Evolutionary conservation across 768 basidiomycete species (phyloP).

Genomic region (Gyrodon lividus): DNA sequence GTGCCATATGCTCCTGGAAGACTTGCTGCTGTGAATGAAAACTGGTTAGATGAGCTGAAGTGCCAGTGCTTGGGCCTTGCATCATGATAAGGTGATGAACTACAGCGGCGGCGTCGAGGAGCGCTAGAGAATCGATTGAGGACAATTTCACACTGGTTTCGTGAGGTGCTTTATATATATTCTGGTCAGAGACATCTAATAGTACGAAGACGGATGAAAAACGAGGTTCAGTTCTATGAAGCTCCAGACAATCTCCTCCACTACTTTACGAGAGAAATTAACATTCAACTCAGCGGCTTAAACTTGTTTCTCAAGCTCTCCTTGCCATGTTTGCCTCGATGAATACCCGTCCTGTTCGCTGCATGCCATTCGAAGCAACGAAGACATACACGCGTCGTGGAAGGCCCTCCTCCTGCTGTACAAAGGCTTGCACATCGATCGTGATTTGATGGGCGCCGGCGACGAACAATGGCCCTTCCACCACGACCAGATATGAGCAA

Average conservation of each 20-base stretch:
- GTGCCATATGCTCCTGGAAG: conserved; percentile 17
- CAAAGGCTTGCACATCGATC: conserved; percentile 17
- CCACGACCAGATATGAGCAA: conserved; percentile 4
- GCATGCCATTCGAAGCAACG: conserved; percentile 14
- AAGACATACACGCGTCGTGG: conserved; percentile 15
- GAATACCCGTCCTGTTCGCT: conserved; percentile 15
- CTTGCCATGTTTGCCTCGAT: conserved; percentile 4
- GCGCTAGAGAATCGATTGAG: neutral
- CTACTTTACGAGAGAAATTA: conserved; percentile 19
- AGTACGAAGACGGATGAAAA: conserved; percentile 15
- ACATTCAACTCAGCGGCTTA: conserved; percentile 28
- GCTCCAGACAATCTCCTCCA: conserved; percentile 10
- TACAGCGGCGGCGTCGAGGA: conserved; percentile 4
- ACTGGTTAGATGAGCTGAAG: conserved; percentile 11
- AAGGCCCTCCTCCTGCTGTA: neutral
- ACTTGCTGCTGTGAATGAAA: conserved; percentile 12
- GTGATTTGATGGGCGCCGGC: conserved; percentile 20
- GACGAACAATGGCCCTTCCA: conserved; percentile 5
- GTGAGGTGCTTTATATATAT: conserved; percentile 20
- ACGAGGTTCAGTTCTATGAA: conserved; percentile 19
- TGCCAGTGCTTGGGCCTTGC: conserved; percentile 8
- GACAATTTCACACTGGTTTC: conserved; percentile 5
- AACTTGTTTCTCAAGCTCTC: neutral
- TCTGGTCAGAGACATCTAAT: conserved; percentile 6
- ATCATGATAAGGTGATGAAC: conserved; percentile 2